Evolutionary conservation across 495 filamentous ascomycete genomes (phyloP), one percentile per base, ranked within the genome.

Genomic region (Hyaloscypha variabilis): DNA sequence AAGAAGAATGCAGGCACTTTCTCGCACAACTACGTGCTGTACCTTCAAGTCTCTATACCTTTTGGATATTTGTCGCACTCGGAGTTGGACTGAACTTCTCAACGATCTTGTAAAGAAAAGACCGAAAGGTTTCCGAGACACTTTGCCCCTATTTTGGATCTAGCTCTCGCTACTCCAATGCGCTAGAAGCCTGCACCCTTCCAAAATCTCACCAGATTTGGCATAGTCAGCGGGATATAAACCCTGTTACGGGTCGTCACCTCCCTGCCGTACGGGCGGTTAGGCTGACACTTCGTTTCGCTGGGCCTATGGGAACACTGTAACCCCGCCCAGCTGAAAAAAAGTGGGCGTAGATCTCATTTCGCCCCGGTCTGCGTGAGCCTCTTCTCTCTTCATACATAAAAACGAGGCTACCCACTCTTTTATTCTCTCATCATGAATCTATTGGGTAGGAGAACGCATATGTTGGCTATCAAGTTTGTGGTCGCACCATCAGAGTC

Each of bases 211-310:
- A 19, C 39, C 39, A 19, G 14, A 46, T 46, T 46, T 19, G 6
- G 39, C 19, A 10, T 46, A 46, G 39, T 46, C 17, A 3, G 14
- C 14, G 8, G 6, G 14, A 6, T 46, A 17, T 17, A 46, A 19
- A 46, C 17, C 39, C 39, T 46, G 39, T 19, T 17, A 17, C 39
- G 39, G 39, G 39, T 46, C 39, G 39, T 46, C 39, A 46, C 39
- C 39, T 46, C 10, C 51, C 51, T 54, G 51, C 51, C 51, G 51
- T 4, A 29, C 51, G 54, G 54, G 26, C 13, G 19, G 24, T 30
- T 26, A 31, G 54, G 54, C 54, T 57, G 54, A 57, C 49, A 52
- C 51, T 29, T 54, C 51, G 51, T 57, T 30, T 2, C 30, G 26
- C 54, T 34, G 26, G 21, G 54, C 54, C 54, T 57, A 31, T 57